phyloP scores from a whole-genome alignment of 352 stramenopile genomes.

The Phytophthora hybrid region DNA sequence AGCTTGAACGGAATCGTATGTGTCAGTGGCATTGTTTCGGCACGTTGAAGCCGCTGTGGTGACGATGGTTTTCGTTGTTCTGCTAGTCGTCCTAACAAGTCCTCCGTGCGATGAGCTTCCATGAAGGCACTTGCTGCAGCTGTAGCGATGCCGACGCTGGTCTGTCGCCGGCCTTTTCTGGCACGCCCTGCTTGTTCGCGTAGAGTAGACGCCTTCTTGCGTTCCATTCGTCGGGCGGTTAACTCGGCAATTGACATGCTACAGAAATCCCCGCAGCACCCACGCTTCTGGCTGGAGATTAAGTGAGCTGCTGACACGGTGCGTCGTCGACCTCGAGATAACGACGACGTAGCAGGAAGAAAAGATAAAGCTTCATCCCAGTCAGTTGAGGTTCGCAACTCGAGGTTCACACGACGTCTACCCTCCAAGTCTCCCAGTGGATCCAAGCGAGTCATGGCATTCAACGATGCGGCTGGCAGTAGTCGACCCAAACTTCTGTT shows the following conservation, averaged over 20 bases:
- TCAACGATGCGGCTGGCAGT: conserved; percentile 40
- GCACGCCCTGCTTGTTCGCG: conserved; percentile 14
- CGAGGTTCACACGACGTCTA: conserved; percentile 28
- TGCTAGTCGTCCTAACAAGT: conserved; percentile 25
- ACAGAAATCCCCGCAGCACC: conserved; percentile 80
- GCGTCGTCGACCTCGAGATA: conserved; percentile 65
- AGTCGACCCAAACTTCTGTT: conserved; percentile 35
- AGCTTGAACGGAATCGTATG: conserved; percentile 83
- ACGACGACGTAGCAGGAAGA: conserved; percentile 54
- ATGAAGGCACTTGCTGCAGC: conserved; percentile 67
- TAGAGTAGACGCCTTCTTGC: conserved; percentile 37
- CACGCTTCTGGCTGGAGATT: conserved; percentile 76
- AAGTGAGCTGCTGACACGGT: conserved; percentile 71
- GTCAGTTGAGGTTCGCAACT: conserved; percentile 45
- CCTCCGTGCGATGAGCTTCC: conserved; percentile 45
- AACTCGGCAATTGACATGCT: conserved; percentile 52
- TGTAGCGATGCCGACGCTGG: conserved; percentile 58
- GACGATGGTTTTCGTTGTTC: conserved; percentile 44
- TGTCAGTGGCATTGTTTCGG: conserved; percentile 24
- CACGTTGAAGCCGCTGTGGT: conserved; percentile 45
- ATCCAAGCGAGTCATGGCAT: conserved; percentile 34
- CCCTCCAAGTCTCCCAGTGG: conserved; percentile 47
- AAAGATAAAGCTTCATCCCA: conserved; percentile 71
- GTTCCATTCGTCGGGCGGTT: conserved; percentile 50
- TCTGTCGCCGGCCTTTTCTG: conserved; percentile 44